Evolutionary conservation across 257 asterid species (phyloP).

Genomic region (Solanum dulcamara): DNA sequence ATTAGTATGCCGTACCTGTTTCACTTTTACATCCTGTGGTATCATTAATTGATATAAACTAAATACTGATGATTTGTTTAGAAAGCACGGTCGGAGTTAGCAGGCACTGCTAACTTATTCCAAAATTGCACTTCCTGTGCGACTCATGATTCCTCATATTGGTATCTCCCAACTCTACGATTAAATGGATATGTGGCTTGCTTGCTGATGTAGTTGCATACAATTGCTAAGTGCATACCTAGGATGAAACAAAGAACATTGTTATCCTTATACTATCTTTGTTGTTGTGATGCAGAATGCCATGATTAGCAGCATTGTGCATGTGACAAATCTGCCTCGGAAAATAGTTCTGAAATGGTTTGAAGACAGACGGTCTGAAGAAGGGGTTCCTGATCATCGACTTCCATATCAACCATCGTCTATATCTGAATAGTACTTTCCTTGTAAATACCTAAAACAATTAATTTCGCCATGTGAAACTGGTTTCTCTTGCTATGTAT

Average conservation of each 20-base stretch:
- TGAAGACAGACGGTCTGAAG: conserved; percentile 78
- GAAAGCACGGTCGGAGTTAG: background rate
- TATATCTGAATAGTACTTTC: background rate
- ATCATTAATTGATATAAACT: background rate
- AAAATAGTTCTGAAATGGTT: conserved; percentile 86
- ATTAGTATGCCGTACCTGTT: background rate
- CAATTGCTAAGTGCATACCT: background rate
- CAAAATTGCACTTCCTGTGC: background rate
- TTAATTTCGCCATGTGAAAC: background rate
- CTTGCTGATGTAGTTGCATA: background rate
- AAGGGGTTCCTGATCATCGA: conserved; percentile 57
- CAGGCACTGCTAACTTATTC: background rate
- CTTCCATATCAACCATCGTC: conserved; percentile 37
- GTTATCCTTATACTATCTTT: background rate
- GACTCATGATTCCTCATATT: background rate
- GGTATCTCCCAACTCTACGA: background rate
- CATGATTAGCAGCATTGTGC: conserved; percentile 81
- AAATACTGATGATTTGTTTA: background rate
- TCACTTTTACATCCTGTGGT: background rate
- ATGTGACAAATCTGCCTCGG: conserved; percentile 77
- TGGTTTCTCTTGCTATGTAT: background rate
- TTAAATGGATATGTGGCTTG: background rate
- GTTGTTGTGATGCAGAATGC: conserved; percentile 44
- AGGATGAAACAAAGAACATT: background rate
- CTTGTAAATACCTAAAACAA: background rate